These are phyloP conservation scores for Suillus alpinus DNA, from an alignment of 768 basidiomycete species.

Conservation along the genomic window DNA sequence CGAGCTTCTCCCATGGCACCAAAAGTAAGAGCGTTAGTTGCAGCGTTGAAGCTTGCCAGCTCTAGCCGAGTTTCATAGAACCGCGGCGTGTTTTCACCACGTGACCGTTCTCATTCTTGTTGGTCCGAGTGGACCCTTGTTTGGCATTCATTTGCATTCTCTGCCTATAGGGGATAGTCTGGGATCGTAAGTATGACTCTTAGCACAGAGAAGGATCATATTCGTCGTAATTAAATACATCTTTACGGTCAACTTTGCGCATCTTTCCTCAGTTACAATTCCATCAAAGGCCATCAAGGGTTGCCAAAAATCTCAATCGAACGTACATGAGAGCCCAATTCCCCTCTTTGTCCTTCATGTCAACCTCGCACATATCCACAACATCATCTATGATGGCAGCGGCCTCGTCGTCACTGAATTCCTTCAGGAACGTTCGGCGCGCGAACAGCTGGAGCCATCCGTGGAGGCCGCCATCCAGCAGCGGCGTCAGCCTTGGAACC, in stretches of 20 bases:
- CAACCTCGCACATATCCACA: constrained; percentile 49
- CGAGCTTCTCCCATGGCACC: constrained; percentile 14
- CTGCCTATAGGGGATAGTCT: neutral
- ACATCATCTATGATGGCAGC: constrained; percentile 62
- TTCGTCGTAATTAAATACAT: neutral
- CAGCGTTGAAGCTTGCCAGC: neutral
- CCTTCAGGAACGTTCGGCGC: constrained; percentile 55
- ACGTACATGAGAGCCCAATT: constrained; percentile 75
- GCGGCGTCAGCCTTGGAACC: constrained; percentile 52
- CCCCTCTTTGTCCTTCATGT: constrained; percentile 55
- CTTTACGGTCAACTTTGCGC: neutral
- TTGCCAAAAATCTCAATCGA: constrained; percentile 62
- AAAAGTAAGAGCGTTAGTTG: constrained; percentile 9
- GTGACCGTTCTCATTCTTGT: constrained; percentile 26
- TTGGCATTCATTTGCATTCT: constrained; percentile 16
- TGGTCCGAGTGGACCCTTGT: constrained; percentile 16
- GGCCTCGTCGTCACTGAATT: constrained; percentile 52
- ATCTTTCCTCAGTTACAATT: neutral
- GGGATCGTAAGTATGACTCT: neutral
- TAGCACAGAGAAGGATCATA: neutral
- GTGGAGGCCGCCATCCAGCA: constrained; percentile 45
- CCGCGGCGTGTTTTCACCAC: constrained; percentile 15
- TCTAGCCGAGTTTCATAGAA: neutral
- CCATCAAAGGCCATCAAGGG: constrained; percentile 25
- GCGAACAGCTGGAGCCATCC: constrained; percentile 73